A percentile compares a stretch with the other conserved stretches of the same genome.
Conservation (phyloP, 2,329 filamentous ascomycete species). For the Daldinia eschscholtzii region DNA sequence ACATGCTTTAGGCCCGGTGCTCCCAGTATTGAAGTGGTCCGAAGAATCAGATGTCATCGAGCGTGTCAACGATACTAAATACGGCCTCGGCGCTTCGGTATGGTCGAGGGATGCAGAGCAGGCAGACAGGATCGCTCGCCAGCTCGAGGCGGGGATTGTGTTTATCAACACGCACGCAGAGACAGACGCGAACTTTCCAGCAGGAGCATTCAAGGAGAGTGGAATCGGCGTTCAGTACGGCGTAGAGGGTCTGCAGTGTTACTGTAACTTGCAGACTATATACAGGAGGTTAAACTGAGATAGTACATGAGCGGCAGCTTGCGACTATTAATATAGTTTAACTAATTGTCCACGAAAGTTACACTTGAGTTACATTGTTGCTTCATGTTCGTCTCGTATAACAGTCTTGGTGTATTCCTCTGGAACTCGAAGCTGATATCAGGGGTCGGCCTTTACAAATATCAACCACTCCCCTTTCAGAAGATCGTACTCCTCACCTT, state of each 20-base stretch:
- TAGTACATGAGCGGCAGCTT: neutral
- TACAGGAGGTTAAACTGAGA: neutral
- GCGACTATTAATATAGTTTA: no score
- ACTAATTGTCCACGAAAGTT: no score
- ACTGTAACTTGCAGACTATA: neutral
- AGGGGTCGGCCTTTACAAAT: neutral
- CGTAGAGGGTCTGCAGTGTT: neutral
- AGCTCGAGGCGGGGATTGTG: conserved; percentile 62
- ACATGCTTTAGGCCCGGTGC: neutral
- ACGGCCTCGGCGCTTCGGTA: conserved; percentile 65
- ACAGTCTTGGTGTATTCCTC: no score
- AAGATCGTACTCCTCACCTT: neutral
- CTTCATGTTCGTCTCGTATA: no score
- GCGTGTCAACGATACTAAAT: neutral
- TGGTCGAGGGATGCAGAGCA: conserved; percentile 62
- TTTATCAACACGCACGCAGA: neutral
- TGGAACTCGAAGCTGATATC: neutral
- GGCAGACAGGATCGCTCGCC: conserved; percentile 60
- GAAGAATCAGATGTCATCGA: neutral
- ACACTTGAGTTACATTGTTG: no score
- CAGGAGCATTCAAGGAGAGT: neutral
- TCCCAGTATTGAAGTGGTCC: neutral
- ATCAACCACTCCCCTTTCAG: neutral
- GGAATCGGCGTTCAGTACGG: neutral
- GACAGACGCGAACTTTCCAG: neutral